phyloP scores from a whole-genome alignment of 768 basidiomycete species.

The Cystofilobasidium macerans region DNA sequence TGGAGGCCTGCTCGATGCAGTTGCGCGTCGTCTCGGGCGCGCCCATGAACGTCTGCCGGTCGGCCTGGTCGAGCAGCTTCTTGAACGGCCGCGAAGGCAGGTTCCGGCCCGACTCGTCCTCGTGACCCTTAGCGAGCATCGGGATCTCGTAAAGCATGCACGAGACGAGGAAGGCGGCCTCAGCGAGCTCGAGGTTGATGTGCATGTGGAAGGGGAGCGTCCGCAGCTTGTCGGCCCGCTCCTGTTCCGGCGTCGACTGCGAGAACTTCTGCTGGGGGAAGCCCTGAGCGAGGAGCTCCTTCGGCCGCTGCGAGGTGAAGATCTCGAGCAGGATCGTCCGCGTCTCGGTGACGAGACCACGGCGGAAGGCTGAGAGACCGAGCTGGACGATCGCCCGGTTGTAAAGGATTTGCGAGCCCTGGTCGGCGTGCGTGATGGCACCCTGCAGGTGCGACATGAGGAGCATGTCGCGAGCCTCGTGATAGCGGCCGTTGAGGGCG shows the following conservation, averaged over 20 bases:
- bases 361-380: slow-evolving; percentile 91
- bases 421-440: slow-evolving; percentile 88
- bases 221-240: slow-evolving; percentile 87
- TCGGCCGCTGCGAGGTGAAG: slow-evolving; percentile 89
- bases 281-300: slow-evolving; percentile 92
- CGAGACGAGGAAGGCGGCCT: slow-evolving; percentile 93
- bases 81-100: slow-evolving; percentile 94
- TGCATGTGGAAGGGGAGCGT: slow-evolving; percentile 99
- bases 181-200: slow-evolving; percentile 93
- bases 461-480: slow-evolving; percentile 93
- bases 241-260: slow-evolving; percentile 77
- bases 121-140: slow-evolving; percentile 81
- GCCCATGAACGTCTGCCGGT: slow-evolving; percentile 93
- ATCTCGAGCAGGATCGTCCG: slow-evolving; percentile 89
- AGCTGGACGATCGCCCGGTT: slow-evolving; percentile 96
- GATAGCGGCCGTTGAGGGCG: slow-evolving; percentile 90
- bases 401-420: slow-evolving; percentile 93
- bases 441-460: slow-evolving; percentile 98
- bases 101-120: slow-evolving; percentile 85
- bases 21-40: slow-evolving; percentile 97
- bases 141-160: slow-evolving; percentile 99
- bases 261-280: slow-evolving; percentile 87
- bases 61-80: slow-evolving; percentile 86
- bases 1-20: slow-evolving; percentile 98
- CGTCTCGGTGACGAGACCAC: slow-evolving; percentile 84